phyloP scores from a whole-genome alignment of 805 yeast species.

The Lachancea mirantina region DNA sequence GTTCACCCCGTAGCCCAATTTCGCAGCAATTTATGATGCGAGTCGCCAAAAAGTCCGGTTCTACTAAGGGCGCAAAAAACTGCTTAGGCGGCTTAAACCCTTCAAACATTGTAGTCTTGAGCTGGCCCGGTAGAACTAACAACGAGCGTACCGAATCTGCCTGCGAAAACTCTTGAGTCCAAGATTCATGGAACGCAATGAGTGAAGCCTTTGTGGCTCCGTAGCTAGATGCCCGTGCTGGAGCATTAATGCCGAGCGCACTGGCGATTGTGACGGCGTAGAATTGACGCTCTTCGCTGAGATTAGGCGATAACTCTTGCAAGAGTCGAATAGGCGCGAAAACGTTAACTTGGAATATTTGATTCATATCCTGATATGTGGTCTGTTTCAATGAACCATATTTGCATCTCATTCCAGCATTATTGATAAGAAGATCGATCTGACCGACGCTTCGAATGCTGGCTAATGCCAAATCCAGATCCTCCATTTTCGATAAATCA shows the following conservation, averaged over 20 bases:
- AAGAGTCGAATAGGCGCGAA: slow-evolving; percentile 58
- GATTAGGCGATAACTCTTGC: slow-evolving; percentile 56
- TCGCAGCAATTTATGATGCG: slow-evolving; percentile 47
- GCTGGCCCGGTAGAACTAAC: slow-evolving; percentile 77
- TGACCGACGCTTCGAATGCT: slow-evolving; percentile 34
- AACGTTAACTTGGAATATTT: slow-evolving; percentile 56
- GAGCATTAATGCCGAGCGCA: slow-evolving; percentile 70
- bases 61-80: slow-evolving; percentile 70
- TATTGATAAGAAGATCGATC: slow-evolving; percentile 66
- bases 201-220: slow-evolving; percentile 85
- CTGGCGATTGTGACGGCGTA: slow-evolving; percentile 75
- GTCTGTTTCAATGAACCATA: slow-evolving; percentile 43
- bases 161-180: slow-evolving; percentile 60
- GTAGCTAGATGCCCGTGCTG: slow-evolving; percentile 68
- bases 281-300: slow-evolving; percentile 49
- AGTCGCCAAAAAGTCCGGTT: slow-evolving; percentile 50
- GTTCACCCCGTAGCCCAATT: slow-evolving; percentile 60
- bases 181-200: slow-evolving; percentile 75
- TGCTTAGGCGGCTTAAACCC: slow-evolving; percentile 69
- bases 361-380: slow-evolving; percentile 46
- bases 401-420: slow-evolving; percentile 70
- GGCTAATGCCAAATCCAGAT: slow-evolving; percentile 36
- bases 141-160: slow-evolving; percentile 52
- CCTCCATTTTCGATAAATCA: slow-evolving; percentile 51
- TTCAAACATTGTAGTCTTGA: slow-evolving; percentile 67